Evolutionary conservation across 441 rosid genomes (phyloP), one percentile per base, ranked within the genome.

Genomic region (Gossypium gossypioides): DNA sequence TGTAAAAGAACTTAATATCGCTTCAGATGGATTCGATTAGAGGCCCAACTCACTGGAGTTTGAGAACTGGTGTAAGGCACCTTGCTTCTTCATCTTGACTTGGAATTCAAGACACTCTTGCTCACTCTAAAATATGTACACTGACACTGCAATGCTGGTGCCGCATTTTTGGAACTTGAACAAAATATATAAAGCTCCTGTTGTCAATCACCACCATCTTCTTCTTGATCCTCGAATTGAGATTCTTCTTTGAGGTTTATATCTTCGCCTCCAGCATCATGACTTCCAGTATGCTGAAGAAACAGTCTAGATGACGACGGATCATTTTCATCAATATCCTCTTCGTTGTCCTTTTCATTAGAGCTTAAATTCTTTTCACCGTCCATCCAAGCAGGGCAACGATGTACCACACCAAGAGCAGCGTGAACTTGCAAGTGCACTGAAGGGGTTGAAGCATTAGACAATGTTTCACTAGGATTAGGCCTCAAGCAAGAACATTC

Each of bases 141-240:
- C 15, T 24, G 60, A 42, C 6, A 72, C 59, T 44, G 54, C 71
- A 67, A 18, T 10, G 48, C 12, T n/a, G 19, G 32, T 71, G 71
- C 67, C 32, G 44, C 56, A 48, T 42, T 22, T 6, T 15, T 1
- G 67, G 65, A 69, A 25, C 50, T 37, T 40, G 29, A 19, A 66
- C 44, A 27, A 51, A 52, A 71, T 54, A 21, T 54, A 19, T 15
- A 18, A 37, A 52, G 59, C 55, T 75, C 59, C 32, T 32, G 68
- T 73, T 50, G 44, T 77, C 79, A 74, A 50, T 94, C 97, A 22
- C 84, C 80, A 5, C 89, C 87, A 34, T 91, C 99, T 76, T 95
- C 99, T 77, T 95, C 99, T 76, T 88, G 94, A 81, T 95, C 99
- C 76, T 95, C 97, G 72, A 89, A 68, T 40, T 81, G 92, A 57